Base-by-base conservation (phyloP, 2,329 filamentous ascomycete genomes). In the Cercospora nicotianae region DNA sequence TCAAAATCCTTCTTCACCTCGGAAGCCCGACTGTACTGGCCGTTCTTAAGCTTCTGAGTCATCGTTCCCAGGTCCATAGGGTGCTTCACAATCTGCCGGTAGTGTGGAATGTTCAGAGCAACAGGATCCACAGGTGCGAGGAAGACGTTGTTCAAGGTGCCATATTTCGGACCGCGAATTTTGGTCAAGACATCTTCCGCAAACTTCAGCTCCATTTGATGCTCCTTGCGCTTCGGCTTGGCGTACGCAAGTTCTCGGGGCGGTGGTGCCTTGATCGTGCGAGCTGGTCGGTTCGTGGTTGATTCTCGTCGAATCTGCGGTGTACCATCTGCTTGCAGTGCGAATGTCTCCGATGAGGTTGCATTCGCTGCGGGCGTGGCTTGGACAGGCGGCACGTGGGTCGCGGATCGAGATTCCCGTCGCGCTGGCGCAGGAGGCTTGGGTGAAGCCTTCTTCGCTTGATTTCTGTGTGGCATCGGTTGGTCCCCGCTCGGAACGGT, bases 11-110 rank as follows among this genome's bases (percentile, higher is more conserved):
- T 86, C 76, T 96, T 91, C 74, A 98, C 93, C 57, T 97, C 94
- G 78, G 93, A 93, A 0, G 92, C 86, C 66, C 86, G 92, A 72
- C 88, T 86, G 76, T 98, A 98, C 65, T 93, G 87, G 28, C 93
- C 93, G 12, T 84, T 84, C 73, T 90, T 88, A 48, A 97, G 84
- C 80, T 96, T 96, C 51, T 85, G 85, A 39, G 87, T 84, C 76
- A 97, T 91, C n/a, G 92, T 97, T 16, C 86, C 85, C 60, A 97
- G 84, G 78, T 99, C 94, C 94, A 98, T 99, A 0, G 95, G 95
- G 78, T 94, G 93, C 84, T 97, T 98, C 81, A 99, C 93, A 69
- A 98, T 84, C 75, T 91, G 93, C 78, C 95, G 92, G 78, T 99
- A 99, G 26, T 91, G 90, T 0, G 95, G 95, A 68, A 98, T 97